Conservation (phyloP, 2,329 filamentous ascomycete genomes). For the Aspergillus tubingensis region DNA sequence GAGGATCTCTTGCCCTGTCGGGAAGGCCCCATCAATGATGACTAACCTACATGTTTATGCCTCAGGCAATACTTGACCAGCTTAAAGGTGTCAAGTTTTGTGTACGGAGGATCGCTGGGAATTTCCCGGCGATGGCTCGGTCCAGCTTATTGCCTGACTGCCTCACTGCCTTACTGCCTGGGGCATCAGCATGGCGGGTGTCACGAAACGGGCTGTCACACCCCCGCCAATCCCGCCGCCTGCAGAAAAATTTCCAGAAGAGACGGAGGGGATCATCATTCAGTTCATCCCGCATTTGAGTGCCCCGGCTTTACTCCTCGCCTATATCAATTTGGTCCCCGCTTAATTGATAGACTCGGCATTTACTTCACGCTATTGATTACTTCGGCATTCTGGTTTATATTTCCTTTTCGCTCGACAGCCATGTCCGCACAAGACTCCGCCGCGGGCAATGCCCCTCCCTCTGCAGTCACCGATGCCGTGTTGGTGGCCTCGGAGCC, state of each 20-base stretch:
- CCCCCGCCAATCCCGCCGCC: background rate
- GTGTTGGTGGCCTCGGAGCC: conserved; percentile 83
- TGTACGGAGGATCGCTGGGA: background rate
- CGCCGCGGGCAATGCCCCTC: conserved; percentile 45
- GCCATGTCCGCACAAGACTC: conserved; percentile 14
- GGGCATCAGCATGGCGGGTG: background rate
- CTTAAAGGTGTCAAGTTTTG: too few species aligned
- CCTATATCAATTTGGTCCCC: too few species aligned
- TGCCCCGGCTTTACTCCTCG: too few species aligned
- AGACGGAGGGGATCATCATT: background rate
- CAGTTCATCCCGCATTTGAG: background rate
- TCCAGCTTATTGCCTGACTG: background rate
- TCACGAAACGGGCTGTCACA: background rate
- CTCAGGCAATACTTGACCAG: background rate
- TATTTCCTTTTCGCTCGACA: background rate
- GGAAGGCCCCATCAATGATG: background rate
- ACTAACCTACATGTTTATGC: background rate
- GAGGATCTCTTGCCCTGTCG: conserved; percentile 2
- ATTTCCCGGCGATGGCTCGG: background rate
- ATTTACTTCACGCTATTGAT: background rate
- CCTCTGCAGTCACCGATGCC: conserved; percentile 69
- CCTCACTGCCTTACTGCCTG: background rate
- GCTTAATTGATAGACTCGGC: background rate
- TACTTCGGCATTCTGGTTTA: background rate
- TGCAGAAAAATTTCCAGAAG: background rate